Conservation (phyloP, 371 early-diverging fungal species). For the Cokeromyces recurvatus region DNA sequence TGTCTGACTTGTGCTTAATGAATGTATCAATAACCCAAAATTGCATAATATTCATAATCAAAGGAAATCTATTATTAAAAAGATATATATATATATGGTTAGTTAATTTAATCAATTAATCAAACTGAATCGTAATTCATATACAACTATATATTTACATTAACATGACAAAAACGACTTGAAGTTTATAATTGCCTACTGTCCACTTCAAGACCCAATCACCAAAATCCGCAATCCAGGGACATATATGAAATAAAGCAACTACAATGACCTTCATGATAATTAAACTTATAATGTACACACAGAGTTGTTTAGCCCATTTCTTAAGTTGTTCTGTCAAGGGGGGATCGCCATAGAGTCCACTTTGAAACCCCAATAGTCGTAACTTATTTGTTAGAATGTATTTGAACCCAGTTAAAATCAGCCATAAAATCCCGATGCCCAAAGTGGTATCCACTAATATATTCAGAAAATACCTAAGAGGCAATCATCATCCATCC, state of each 20-base stretch:
- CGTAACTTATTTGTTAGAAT: conserved; percentile 24
- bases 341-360: conserved; percentile 65
- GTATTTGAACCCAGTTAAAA: conserved; percentile 46
- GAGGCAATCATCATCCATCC: too few species aligned
- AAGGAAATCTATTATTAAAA: conserved; percentile 33
- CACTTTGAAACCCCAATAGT: conserved; percentile 50
- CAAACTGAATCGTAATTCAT: neutral
- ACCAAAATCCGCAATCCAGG: conserved; percentile 57
- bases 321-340: conserved; percentile 36
- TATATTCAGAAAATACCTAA: conserved; percentile 72
- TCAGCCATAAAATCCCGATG: conserved; percentile 56
- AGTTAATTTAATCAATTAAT: neutral
- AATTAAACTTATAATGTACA: conserved; percentile 50
- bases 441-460: conserved; percentile 67
- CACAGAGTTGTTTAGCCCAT: conserved; percentile 56
- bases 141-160: conserved; percentile 23
- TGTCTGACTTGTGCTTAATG: conserved; percentile 50
- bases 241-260: conserved; percentile 37
- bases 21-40: conserved; percentile 66
- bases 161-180: conserved; percentile 63
- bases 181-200: conserved; percentile 48
- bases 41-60: conserved; percentile 60
- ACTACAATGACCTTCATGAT: conserved; percentile 61
- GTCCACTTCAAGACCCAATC: conserved; percentile 56
- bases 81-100: neutral